These are phyloP conservation scores for Cercospora citrullina DNA, from an alignment of 2,329 filamentous ascomycete species.

Conservation along the genomic window DNA sequence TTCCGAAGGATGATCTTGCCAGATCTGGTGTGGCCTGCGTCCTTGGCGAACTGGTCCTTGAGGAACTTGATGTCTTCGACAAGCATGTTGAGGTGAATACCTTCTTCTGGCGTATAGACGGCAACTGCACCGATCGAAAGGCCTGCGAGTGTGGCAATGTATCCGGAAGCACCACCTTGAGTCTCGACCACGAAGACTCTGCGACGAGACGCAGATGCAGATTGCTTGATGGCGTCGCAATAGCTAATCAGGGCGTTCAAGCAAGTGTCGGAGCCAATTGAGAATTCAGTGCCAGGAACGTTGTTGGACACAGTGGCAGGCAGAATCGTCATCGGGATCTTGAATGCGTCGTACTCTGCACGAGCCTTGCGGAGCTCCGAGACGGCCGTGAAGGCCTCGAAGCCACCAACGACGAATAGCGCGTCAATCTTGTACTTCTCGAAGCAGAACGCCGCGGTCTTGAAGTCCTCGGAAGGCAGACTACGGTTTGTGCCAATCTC, in stretches of 20 bases:
- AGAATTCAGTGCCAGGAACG: constrained; percentile 96
- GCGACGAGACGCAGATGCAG: constrained; percentile 86
- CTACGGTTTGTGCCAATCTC: constrained; percentile 98
- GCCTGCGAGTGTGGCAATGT: constrained; percentile 86
- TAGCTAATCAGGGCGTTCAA: constrained; percentile 92
- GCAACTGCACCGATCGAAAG: constrained; percentile 88
- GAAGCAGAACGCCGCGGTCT: constrained; percentile 78
- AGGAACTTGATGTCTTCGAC: constrained; percentile 86
- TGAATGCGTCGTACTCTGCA: constrained; percentile 76
- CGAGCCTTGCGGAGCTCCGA: constrained; percentile 82
- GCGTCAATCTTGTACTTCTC: constrained; percentile 86
- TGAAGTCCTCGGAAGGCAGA: constrained; percentile 83
- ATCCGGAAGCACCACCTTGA: constrained; percentile 90
- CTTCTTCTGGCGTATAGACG: constrained; percentile 96
- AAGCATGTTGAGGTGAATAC: constrained; percentile 90
- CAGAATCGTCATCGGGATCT: constrained; percentile 86
- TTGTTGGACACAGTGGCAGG: constrained; percentile 99
- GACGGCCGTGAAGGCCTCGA: constrained; percentile 92
- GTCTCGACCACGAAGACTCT: constrained; percentile 98
- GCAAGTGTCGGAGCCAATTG: constrained; percentile 92
- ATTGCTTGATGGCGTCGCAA: constrained; percentile 97
- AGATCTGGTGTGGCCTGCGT: constrained; percentile 83
- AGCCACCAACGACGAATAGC: constrained; percentile 84
- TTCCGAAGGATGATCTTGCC: constrained; percentile 96
- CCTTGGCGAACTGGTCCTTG: constrained; percentile 78